These are phyloP conservation scores for Macroventuria anomochaeta DNA, from an alignment of 2,329 filamentous ascomycete species.

Conservation along the genomic window DNA sequence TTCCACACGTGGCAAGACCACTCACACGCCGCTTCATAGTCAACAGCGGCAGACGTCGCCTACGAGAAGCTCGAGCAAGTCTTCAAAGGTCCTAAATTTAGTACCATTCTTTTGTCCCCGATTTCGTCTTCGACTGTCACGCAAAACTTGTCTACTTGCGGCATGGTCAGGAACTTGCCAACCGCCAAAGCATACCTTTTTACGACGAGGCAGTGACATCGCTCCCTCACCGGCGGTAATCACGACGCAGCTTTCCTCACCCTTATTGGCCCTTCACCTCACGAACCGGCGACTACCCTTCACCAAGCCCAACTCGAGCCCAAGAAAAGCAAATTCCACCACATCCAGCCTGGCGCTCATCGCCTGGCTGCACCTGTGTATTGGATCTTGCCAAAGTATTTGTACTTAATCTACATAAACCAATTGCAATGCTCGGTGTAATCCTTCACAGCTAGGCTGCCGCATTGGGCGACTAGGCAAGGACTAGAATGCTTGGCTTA, in stretches of 20 bases:
- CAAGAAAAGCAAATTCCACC: slow-evolving; percentile 8
- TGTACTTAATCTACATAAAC: slow-evolving; percentile 7
- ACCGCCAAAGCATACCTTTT: slow-evolving; percentile 1
- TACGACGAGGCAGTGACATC: slow-evolving; percentile 10
- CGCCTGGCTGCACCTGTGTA: slow-evolving; percentile 11
- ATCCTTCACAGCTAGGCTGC: slow-evolving; percentile 4
- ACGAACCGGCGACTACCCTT: slow-evolving; percentile 1
- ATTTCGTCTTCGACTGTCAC: not conserved
- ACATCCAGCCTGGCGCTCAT: not conserved
- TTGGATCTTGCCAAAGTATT: slow-evolving; percentile 8
- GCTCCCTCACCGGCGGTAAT: not conserved
- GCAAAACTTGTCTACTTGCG: not conserved
- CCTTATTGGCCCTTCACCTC: too few relatives aligned
- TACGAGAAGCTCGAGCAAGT: not conserved
- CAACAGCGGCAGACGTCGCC: not conserved
- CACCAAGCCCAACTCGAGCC: not conserved
- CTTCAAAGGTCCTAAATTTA: slow-evolving; percentile 1
- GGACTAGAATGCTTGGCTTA: slow-evolving; percentile 5
- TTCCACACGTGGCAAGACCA: not conserved
- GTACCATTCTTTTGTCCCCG: not conserved
- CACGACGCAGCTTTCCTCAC: not conserved
- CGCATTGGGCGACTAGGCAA: not conserved
- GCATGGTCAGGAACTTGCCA: not conserved
- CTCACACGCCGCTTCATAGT: not conserved
- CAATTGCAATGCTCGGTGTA: slow-evolving; percentile 3